Percentiles rank a stretch among this genome's conserved stretches.
These are phyloP conservation scores for Austroboletus eburneus DNA, from an alignment of 768 basidiomycete genomes.

Conservation along the genomic window DNA sequence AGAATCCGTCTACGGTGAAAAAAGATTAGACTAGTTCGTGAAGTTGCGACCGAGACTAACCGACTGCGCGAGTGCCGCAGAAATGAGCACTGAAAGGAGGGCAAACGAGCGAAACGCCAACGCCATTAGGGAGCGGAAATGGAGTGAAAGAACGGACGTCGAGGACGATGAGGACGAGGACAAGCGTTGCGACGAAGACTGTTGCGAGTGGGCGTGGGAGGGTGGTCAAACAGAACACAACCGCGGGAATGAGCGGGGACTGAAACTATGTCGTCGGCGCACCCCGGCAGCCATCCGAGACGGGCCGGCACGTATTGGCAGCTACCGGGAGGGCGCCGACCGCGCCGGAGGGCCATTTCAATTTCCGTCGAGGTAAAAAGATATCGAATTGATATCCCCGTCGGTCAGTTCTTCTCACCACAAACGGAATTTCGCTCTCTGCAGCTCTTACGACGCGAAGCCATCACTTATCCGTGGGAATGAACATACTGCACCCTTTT, in stretches of 20 bases:
- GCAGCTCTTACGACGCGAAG: not conserved
- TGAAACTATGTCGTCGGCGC: too few relatives aligned
- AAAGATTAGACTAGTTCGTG: conserved; percentile 4
- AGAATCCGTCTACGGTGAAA: conserved; percentile 36
- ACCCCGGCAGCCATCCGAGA: not conserved
- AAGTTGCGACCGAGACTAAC: conserved; percentile 24
- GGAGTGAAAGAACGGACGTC: conserved; percentile 30
- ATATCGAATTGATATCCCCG: too few relatives aligned
- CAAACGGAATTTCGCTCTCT: not conserved
- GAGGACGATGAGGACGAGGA: not conserved
- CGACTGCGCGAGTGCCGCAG: conserved; percentile 49
- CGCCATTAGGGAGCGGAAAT: conserved; percentile 28
- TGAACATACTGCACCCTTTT: not conserved
- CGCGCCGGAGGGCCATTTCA: too few relatives aligned
- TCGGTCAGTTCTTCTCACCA: conserved; percentile 2
- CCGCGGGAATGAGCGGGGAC: not conserved
- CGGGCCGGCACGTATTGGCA: too few relatives aligned
- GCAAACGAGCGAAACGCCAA: conserved; percentile 50
- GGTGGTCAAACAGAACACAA: not conserved
- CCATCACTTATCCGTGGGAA: not conserved
- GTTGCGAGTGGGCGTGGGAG: too few relatives aligned
- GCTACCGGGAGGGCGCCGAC: too few relatives aligned
- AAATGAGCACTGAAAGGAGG: conserved; percentile 46
- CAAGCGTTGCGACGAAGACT: too few relatives aligned
- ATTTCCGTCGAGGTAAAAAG: too few relatives aligned